Conservation (phyloP, 1,139 yeast genomes). For the Pneumocystis sp. region DNA sequence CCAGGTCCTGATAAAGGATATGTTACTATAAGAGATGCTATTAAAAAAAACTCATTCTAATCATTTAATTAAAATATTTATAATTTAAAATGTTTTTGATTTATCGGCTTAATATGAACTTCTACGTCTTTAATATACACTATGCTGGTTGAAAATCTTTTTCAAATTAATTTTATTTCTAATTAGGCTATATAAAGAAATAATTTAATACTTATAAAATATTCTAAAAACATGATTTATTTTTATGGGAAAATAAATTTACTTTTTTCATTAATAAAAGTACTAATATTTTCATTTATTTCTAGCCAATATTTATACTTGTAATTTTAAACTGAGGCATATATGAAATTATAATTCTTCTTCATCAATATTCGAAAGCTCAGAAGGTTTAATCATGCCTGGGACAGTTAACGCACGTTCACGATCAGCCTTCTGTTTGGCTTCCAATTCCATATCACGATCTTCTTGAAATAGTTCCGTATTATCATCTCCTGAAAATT, state of each 20-base stretch:
- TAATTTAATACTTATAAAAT: not conserved
- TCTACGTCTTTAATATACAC: not conserved
- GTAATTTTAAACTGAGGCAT: not conserved
- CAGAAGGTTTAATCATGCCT: slow-evolving; percentile 92
- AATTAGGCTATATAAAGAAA: no score
- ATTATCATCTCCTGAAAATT: slow-evolving; percentile 71
- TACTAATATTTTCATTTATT: not conserved
- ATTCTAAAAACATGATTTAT: not conserved
- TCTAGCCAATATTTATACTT: not conserved
- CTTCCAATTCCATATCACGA: slow-evolving; percentile 60
- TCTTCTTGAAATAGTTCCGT: slow-evolving; percentile 93
- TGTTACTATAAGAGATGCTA: slow-evolving; percentile 68
- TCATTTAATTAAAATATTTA: not conserved
- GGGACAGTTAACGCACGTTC: slow-evolving; percentile 81
- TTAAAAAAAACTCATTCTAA: slow-evolving; percentile 24
- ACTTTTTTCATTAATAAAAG: not conserved
- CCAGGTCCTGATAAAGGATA: slow-evolving; percentile 76
- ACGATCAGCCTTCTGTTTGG: slow-evolving; percentile 52
- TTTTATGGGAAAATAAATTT: not conserved
- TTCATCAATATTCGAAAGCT: slow-evolving; percentile 50
- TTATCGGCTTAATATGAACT: not conserved
- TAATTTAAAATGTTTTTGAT: not conserved
- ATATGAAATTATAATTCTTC: slow-evolving; percentile 18
- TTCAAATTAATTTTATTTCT: not conserved
- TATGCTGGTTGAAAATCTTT: not conserved